A percentile compares a stretch with the other conserved stretches of the same genome.
phyloP scores from a whole-genome alignment of 331 rosid genomes.

The Quercus tomentella region DNA sequence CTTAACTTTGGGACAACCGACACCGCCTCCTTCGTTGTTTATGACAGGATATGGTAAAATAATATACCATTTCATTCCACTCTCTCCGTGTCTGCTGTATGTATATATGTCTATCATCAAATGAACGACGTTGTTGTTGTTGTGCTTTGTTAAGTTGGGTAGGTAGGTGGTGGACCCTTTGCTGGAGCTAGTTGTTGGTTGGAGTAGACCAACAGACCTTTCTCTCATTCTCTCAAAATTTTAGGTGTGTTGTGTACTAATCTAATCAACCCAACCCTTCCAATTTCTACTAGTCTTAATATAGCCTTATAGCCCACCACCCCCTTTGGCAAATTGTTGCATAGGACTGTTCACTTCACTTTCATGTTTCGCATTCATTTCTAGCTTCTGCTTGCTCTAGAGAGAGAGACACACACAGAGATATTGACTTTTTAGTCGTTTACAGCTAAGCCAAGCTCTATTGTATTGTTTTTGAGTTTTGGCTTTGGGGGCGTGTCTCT shows the following conservation, averaged over 20 bases:
- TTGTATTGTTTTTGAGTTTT: background rate
- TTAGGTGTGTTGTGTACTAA: background rate
- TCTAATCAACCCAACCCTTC: too few species aligned
- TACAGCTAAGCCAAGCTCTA: constrained; percentile 13
- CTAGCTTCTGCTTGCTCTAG: background rate
- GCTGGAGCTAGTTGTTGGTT: background rate
- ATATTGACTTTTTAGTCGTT: background rate
- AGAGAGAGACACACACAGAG: background rate
- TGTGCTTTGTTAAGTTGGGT: constrained; percentile 9
- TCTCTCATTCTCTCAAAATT: background rate
- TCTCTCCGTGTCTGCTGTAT: background rate
- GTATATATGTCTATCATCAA: background rate
- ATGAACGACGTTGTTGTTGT: background rate
- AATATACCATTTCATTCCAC: too few species aligned
- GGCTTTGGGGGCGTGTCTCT: background rate
- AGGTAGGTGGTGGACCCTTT: constrained; percentile 4
- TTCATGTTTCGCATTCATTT: background rate
- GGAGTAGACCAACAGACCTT: background rate
- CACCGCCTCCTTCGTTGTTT: background rate
- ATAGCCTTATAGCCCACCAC: background rate
- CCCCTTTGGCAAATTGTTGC: background rate
- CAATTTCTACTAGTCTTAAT: background rate
- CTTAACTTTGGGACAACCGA: too few species aligned
- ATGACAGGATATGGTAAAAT: background rate
- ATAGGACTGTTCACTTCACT: background rate